These are phyloP conservation scores for Paraurostyla sp. DNA, from an alignment of 73 alveolate species.

Conservation along the genomic window DNA sequence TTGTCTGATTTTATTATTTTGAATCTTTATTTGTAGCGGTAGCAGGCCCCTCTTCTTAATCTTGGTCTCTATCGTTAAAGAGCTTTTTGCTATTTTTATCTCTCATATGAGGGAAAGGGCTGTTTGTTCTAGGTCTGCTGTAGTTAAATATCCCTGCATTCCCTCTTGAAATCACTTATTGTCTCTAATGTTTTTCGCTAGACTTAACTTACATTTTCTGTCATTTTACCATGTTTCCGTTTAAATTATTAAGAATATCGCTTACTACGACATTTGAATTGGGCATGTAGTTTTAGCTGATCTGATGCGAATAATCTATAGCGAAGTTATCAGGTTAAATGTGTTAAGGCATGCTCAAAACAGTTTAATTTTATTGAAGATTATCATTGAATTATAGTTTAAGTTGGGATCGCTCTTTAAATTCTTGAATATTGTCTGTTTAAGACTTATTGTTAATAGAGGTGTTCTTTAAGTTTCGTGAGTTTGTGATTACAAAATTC, in stretches of 20 bases:
- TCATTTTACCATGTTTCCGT: neutral
- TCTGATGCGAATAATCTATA: too few species aligned
- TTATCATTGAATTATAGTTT: too few species aligned
- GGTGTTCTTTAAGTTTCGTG: too few species aligned
- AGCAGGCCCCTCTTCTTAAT: neutral
- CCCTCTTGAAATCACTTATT: slow-evolving; percentile 15
- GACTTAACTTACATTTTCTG: slow-evolving; percentile 15
- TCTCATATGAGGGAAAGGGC: slow-evolving; percentile 68
- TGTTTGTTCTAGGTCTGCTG: slow-evolving; percentile 60
- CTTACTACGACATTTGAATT: too few species aligned
- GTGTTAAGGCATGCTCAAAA: too few species aligned
- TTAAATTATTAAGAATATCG: slow-evolving; percentile 1
- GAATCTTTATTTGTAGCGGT: neutral
- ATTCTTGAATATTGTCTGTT: too few species aligned
- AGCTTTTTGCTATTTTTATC: slow-evolving; percentile 2
- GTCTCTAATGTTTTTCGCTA: neutral
- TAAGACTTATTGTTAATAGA: too few species aligned
- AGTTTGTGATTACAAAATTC: too few species aligned
- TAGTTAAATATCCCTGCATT: slow-evolving; percentile 39
- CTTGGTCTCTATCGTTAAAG: neutral
- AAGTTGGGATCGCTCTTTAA: too few species aligned
- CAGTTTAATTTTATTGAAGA: too few species aligned
- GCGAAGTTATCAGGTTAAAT: too few species aligned
- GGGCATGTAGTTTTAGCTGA: too few species aligned
- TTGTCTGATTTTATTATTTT: neutral